Percentiles rank a stretch among this genome's conserved stretches.
phyloP scores from a whole-genome alignment of 2,329 filamentous ascomycete genomes.

The Apiospora aurea region DNA sequence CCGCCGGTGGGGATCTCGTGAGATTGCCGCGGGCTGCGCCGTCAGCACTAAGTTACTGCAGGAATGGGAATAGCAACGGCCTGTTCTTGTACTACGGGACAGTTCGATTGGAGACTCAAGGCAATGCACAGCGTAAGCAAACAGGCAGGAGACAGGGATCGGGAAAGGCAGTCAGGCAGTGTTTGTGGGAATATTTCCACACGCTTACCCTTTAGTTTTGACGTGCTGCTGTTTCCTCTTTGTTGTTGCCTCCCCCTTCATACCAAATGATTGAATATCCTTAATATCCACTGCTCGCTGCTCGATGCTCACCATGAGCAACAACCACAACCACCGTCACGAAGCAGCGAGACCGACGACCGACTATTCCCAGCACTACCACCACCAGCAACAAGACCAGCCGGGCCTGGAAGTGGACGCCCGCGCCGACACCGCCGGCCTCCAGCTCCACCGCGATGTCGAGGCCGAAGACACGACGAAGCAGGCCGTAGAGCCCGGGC shows the following conservation, averaged over 20 bases:
- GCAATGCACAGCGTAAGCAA: background rate
- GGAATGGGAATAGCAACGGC: background rate
- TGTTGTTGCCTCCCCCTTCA: background rate
- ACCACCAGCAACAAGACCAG: background rate
- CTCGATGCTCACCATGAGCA: background rate
- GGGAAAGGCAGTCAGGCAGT: background rate
- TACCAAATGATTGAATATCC: background rate
- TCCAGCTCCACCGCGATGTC: background rate
- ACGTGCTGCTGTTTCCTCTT: background rate
- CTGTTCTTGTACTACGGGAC: too few species aligned
- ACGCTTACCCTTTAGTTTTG: background rate
- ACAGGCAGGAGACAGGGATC: background rate
- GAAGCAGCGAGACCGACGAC: background rate
- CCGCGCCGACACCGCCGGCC: background rate
- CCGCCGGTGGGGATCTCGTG: background rate
- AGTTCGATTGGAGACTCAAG: background rate
- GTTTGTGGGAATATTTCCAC: background rate
- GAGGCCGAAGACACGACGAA: background rate
- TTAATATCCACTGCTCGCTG: too few species aligned
- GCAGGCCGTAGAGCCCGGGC: background rate
- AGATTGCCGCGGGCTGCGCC: background rate
- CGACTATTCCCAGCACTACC: too few species aligned
- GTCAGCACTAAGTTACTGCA: slow-evolving; percentile 1
- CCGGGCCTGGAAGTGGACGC: slow-evolving; percentile 24
- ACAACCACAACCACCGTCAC: background rate